Conservation (phyloP, 1,284 basidiomycete genomes). For the Dichomitus squalens region DNA sequence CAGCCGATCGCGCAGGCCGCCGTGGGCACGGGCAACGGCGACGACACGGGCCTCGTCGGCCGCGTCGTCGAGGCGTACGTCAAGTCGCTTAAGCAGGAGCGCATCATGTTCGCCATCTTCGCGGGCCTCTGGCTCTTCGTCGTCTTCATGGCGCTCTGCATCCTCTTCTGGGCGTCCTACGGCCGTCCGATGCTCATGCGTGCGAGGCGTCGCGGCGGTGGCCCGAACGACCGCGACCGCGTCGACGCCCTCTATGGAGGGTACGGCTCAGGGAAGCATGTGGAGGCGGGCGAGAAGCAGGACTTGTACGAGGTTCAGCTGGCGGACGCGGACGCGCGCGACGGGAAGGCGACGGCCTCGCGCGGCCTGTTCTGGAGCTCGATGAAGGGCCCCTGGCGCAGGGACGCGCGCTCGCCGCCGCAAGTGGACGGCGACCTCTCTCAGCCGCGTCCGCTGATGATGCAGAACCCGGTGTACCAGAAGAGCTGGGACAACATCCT, state of each 20-base stretch:
- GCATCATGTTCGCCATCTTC: slow-evolving; percentile 81
- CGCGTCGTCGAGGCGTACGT: slow-evolving; percentile 77
- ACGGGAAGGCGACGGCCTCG: slow-evolving; percentile 28
- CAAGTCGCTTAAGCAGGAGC: slow-evolving; percentile 74
- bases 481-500: slow-evolving; percentile 57
- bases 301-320: background rate
- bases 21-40: slow-evolving; percentile 60
- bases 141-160: slow-evolving; percentile 67
- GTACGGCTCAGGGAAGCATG: background rate
- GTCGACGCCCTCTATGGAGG: background rate
- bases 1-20: slow-evolving; percentile 81
- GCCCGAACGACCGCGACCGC: slow-evolving; percentile 38
- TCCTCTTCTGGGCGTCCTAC: slow-evolving; percentile 71
- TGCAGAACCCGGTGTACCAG: slow-evolving; percentile 38
- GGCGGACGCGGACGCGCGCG: background rate
- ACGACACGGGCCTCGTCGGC: slow-evolving; percentile 68
- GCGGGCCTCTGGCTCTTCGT: slow-evolving; percentile 80
- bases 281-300: background rate
- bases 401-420: background rate
- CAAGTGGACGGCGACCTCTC: slow-evolving; percentile 4
- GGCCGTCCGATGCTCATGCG: slow-evolving; percentile 47
- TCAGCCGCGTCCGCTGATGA: slow-evolving; percentile 32
- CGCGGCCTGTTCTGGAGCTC: slow-evolving; percentile 42
- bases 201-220: slow-evolving; percentile 51
- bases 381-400: slow-evolving; percentile 27